Evolutionary conservation across 2,329 filamentous ascomycete species (phyloP).

Genomic region (Phyllosticta citribraziliensis): DNA sequence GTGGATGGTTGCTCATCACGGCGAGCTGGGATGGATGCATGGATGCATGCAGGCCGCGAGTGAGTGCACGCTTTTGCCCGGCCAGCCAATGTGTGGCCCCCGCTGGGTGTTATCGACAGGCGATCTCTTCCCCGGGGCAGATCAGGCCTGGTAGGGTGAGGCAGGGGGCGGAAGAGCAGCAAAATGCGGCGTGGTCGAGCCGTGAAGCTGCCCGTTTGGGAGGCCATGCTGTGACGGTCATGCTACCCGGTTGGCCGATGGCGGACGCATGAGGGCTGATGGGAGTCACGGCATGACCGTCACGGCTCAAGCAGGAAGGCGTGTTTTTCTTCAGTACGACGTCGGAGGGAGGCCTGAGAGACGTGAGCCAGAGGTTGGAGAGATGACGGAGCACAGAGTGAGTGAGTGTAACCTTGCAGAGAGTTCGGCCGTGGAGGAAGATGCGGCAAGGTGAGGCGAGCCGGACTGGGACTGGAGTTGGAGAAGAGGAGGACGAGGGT

Average conservation of each 20-base stretch:
- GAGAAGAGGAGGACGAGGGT: slow-evolving; percentile 1
- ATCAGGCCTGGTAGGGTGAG: neutral
- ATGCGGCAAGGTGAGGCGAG: slow-evolving; percentile 25
- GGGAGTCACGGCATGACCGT: slow-evolving; percentile 24
- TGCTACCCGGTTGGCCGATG: neutral
- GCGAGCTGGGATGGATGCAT: slow-evolving; percentile 3
- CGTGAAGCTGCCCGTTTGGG: neutral
- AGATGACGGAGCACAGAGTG: slow-evolving; percentile 1
- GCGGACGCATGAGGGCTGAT: slow-evolving; percentile 14
- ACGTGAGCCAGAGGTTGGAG: neutral
- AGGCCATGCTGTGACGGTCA: slow-evolving; percentile 4
- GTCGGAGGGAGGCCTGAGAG: neutral
- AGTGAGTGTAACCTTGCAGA: slow-evolving; percentile 3
- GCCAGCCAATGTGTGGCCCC: slow-evolving; percentile 10
- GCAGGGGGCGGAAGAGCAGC: slow-evolving; percentile 7
- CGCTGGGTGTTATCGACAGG: slow-evolving; percentile 11
- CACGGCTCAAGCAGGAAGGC: neutral
- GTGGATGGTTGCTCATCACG: slow-evolving; percentile 6
- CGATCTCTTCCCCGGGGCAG: slow-evolving; percentile 6
- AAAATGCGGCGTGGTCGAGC: neutral
- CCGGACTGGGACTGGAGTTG: neutral
- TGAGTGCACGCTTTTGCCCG: slow-evolving; percentile 18
- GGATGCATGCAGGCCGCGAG: neutral
- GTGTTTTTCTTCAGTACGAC: neutral
- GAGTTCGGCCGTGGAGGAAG: slow-evolving; percentile 10